A percentile compares a stretch with the other conserved stretches of the same genome.
Evolutionary conservation across 2,329 filamentous ascomycete genomes (phyloP).

Genomic region (Tricladium varicosporioides): DNA sequence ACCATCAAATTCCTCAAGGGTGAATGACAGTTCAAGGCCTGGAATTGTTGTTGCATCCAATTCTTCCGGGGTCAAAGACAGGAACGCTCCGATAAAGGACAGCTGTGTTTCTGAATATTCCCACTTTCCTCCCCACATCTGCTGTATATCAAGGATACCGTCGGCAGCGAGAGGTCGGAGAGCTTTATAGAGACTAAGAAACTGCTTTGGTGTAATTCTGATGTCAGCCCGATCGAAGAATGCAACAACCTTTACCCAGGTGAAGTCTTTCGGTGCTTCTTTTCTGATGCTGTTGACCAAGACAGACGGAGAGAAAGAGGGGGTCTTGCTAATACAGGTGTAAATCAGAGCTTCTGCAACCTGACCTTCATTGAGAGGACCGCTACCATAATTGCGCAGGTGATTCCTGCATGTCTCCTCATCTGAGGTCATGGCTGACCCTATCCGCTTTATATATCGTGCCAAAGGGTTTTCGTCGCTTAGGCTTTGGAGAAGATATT

Average conservation of each 20-base stretch:
- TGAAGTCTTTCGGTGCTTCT: conserved; percentile 61
- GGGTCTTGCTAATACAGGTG: conserved; percentile 56
- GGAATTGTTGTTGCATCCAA: conserved; percentile 85
- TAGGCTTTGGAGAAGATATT: conserved; percentile 67
- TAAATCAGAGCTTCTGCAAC: conserved; percentile 77
- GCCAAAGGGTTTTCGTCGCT: conserved; percentile 58
- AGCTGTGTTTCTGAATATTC: conserved; percentile 82
- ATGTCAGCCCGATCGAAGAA: conserved; percentile 79
- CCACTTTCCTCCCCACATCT: conserved; percentile 88
- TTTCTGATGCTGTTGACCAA: conserved; percentile 62
- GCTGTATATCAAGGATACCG: conserved; percentile 75
- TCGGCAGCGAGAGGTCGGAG: conserved; percentile 70
- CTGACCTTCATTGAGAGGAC: conserved; percentile 76
- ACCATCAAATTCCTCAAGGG: conserved; percentile 59
- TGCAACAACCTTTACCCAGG: conserved; percentile 69
- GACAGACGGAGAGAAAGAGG: conserved; percentile 49
- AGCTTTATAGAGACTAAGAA: conserved; percentile 76
- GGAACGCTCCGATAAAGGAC: conserved; percentile 88
- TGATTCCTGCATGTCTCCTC: conserved; percentile 62
- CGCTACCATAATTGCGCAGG: conserved; percentile 50
- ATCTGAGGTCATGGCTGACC: conserved; percentile 71
- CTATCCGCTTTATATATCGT: conserved; percentile 70
- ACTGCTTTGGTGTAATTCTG: conserved; percentile 74
- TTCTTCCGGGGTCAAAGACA: conserved; percentile 70
- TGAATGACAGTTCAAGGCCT: conserved; percentile 75